Percentiles rank a stretch among this genome's conserved stretches.
These are phyloP conservation scores for Wickerhamomyces strasburgensis DNA, from an alignment of 805 yeast species.

Conservation along the genomic window DNA sequence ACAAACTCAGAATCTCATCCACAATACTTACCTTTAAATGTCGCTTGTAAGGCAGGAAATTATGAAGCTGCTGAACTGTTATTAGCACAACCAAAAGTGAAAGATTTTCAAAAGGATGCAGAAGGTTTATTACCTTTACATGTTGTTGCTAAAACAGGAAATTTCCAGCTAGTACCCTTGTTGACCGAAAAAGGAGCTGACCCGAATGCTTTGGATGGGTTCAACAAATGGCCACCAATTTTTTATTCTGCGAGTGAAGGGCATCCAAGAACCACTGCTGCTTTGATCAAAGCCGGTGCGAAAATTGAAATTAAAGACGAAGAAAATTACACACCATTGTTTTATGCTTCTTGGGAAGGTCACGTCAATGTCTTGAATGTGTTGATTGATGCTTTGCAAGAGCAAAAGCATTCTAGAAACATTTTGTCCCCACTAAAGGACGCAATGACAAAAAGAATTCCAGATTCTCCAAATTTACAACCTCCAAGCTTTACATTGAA, in stretches of 20 bases:
- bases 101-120: constrained; percentile 55
- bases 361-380: constrained; percentile 76
- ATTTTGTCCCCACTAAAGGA: constrained; percentile 24
- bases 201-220: constrained; percentile 74
- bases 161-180: constrained; percentile 59
- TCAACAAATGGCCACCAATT: constrained; percentile 91
- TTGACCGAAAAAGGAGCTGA: constrained; percentile 69
- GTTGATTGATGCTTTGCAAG: constrained; percentile 37
- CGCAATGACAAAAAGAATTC: constrained; percentile 2
- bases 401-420: constrained; percentile 11
- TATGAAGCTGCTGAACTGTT: constrained; percentile 56
- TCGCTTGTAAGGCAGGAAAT: constrained; percentile 85
- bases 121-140: constrained; percentile 89
- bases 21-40: constrained; percentile 71
- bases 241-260: constrained; percentile 90
- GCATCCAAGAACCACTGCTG: constrained; percentile 62
- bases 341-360: constrained; percentile 93
- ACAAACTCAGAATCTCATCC: constrained; percentile 45
- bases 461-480: constrained; percentile 10
- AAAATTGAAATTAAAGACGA: constrained; percentile 65
- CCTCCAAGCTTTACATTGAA: constrained; percentile 21
- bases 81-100: constrained; percentile 26
- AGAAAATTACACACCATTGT: constrained; percentile 73
- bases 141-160: constrained; percentile 83
- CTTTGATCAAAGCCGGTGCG: constrained; percentile 71